Base-by-base conservation (phyloP, 2,329 filamentous ascomycete genomes). In the Sarocladium brachiariae region DNA sequence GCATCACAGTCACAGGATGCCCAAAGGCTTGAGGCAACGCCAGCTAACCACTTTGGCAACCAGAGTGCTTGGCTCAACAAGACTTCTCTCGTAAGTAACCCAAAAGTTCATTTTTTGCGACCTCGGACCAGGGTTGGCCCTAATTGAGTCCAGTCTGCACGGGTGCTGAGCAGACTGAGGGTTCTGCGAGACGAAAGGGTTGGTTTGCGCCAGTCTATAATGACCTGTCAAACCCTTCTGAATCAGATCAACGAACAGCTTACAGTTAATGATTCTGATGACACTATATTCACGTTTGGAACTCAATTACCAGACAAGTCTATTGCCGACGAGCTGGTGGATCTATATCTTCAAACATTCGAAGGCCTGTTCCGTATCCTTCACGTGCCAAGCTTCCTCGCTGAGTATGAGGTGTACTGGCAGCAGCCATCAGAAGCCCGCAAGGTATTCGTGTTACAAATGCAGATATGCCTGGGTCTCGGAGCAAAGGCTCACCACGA, bases 281-380 rank as follows among this genome's bases (percentile, higher is more conserved):
- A 9, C 14, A 35, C 33, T 5, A 35, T 35, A 8, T 35, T n/a
- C 5, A n/a, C 7, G 11, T n/a, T 30, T 18, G n/a, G 23, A 18
- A 19, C 2, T 14, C 27, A 33, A 23, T 25, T 52, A 13, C 47
- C 46, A 7, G 21, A 43, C 16, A 43, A 31, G 23, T 7, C 35
- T 7, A 14, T 41, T 5, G 63, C 65, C 0, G 65, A 70, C 35
- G 55, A 63, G 45, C 53, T 72, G 2, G 51, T 72, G 23, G 56
- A 63, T 2, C 48, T 63, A 9, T 72, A 72, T 59, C 55, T 76
- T 31, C 59, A 72, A 50, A 64, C 66, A 19, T 65, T 74, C 53
- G 70, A 74, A 49, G 65, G 64, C 2, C 65, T 67, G 10, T 66
- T 67, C 54, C 66, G 70, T 5, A 61, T 75, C 16, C 46, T 75